These are phyloP conservation scores for Clarireedia hainanense DNA, from an alignment of 2,329 filamentous ascomycete genomes.

Conservation along the genomic window DNA sequence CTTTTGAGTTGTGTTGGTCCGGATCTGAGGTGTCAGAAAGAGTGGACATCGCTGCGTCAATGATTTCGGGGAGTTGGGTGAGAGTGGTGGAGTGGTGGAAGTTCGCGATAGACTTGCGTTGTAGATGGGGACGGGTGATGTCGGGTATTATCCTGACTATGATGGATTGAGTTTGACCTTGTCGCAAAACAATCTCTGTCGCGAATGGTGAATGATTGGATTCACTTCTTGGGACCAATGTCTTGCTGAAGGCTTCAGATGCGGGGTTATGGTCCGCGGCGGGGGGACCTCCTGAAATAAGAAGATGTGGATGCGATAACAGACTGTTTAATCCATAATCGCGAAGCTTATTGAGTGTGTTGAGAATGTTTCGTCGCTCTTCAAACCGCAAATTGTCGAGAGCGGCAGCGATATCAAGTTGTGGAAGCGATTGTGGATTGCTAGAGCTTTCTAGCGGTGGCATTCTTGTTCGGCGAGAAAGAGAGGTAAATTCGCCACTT, in stretches of 20 bases:
- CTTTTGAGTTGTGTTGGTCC: neutral
- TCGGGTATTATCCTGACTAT: slow-evolving; percentile 4
- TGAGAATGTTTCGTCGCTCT: neutral
- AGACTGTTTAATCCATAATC: neutral
- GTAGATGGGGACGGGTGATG: neutral
- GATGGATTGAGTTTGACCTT: neutral
- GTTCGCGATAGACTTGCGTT: neutral
- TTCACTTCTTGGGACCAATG: neutral
- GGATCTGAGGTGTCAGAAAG: neutral
- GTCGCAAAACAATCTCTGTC: slow-evolving; percentile 5
- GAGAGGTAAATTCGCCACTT: too few species aligned
- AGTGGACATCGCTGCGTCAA: neutral
- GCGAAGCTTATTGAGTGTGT: slow-evolving; percentile 35
- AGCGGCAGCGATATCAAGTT: too few species aligned
- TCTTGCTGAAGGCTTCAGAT: neutral
- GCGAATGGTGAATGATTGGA: neutral
- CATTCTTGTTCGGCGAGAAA: too few species aligned
- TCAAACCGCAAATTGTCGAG: neutral
- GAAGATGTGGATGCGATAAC: slow-evolving; percentile 1
- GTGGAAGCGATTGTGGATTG: too few species aligned
- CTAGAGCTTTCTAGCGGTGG: too few species aligned
- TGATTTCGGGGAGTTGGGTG: neutral
- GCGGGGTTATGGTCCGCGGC: neutral
- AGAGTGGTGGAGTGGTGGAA: neutral
- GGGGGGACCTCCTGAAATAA: neutral